Base-by-base conservation (phyloP, 805 yeast genomes). In the Lipomyces yamadae region DNA sequence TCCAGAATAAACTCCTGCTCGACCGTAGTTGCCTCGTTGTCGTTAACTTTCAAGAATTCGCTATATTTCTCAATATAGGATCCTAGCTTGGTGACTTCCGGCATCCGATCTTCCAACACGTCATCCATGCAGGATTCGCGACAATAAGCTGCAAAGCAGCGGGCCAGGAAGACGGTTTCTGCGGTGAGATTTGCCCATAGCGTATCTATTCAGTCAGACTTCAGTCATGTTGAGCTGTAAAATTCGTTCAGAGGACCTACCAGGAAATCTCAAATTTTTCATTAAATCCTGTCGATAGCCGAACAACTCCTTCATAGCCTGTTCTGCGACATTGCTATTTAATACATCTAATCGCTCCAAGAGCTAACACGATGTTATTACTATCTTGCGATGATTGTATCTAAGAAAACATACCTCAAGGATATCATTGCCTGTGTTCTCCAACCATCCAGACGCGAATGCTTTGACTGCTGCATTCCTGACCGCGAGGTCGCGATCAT, bases 401-500 rank as follows among this genome's bases (percentile, higher is more conserved):
- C 48, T 6, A 37, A 50, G 24, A 18, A 32, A n/a, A 10, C 59
- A 52, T 24, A 60, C 63, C 66, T 86, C 91, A 60, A 88, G 78
- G 15, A 94, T 79, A 76, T 92, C 93, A 69, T 88, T 88, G 69
- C 88, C 83, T 24, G 88, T 84, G 4, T 84, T 80, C 33, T 84
- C 84, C 60, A 90, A 82, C 98, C 98, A 95, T 56, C 83, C 83
- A 34, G 80, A 78, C 2, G 90, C 83, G 56, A 95, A 81, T 86
- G 92, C 83, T 69, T 85, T 84, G 0, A 83, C 78, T 4, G 97
- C 92, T 0, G 97, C 94, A 34, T 80, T 80, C 70, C 86, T 80
- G 0, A 95, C 98, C 4, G 81, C 72, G 3, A 82, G 86, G 70
- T 93, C 97, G 71, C 98, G 85, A 77, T 94, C 99, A 68, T 86